Conservation (phyloP, 164 flowering plant species). For the Magnolia sinica region DNA sequence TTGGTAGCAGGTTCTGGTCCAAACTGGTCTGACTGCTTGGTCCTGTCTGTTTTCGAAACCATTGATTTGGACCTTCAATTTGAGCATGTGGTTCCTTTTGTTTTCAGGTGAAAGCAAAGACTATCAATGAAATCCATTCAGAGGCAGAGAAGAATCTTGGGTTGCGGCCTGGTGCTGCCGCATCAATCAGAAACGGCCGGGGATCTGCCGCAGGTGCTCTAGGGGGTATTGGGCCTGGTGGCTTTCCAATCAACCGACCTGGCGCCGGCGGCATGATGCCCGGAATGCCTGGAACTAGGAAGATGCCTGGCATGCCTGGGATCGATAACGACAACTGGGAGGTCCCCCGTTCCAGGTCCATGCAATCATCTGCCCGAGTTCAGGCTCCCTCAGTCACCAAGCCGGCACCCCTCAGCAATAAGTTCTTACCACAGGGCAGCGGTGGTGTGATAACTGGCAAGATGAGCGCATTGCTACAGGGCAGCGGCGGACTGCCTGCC, state of each 20-base stretch:
- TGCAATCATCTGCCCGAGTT: conserved; percentile 39
- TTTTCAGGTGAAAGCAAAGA: conserved; percentile 83
- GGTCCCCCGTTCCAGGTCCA: conserved; percentile 58
- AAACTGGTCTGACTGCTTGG: no score
- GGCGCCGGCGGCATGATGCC: conserved; percentile 97
- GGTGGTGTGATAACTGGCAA: conserved; percentile 54
- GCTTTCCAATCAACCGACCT: conserved; percentile 67
- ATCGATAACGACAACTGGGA: conserved; percentile 88
- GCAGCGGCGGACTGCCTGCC: conserved; percentile 37
- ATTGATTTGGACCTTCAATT: no score
- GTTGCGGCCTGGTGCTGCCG: conserved; percentile 83
- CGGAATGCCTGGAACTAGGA: conserved; percentile 90
- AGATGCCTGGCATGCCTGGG: conserved; percentile 93
- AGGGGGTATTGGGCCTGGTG: conserved; percentile 51
- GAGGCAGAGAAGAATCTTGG: conserved; percentile 93
- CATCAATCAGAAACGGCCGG: conserved; percentile 67
- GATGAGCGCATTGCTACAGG: conserved; percentile 73
- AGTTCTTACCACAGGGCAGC: conserved; percentile 74
- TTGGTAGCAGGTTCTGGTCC: no score
- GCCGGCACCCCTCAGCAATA: conserved; percentile 46
- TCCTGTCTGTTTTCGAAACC: no score
- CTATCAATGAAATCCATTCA: conserved; percentile 82
- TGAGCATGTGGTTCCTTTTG: not conserved
- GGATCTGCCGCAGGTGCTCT: conserved; percentile 35
- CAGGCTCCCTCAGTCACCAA: conserved; percentile 47